A percentile compares a stretch with the other conserved stretches of the same genome.
phyloP scores from a whole-genome alignment of 495 filamentous ascomycete genomes.

The Podospora pseudocomata region DNA sequence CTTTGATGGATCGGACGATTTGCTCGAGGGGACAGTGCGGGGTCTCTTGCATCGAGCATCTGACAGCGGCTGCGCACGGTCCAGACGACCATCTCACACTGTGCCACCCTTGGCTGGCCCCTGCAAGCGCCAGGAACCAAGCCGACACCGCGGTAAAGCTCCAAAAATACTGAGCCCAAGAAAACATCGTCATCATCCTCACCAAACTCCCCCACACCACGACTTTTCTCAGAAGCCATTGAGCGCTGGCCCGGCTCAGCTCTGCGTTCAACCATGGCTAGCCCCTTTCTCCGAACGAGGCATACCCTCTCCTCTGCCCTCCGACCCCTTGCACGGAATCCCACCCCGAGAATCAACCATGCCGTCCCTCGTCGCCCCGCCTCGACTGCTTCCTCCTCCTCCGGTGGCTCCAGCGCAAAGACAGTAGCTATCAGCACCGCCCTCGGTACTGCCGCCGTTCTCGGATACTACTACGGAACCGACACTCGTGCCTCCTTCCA shows the following conservation, averaged over 20 bases:
- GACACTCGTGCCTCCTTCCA: constrained; percentile 88
- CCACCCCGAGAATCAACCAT: constrained; percentile 13
- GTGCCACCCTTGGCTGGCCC: neutral
- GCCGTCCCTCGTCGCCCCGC: constrained; percentile 30
- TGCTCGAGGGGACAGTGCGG: neutral
- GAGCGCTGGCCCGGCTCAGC: constrained; percentile 39
- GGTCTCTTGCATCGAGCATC: neutral
- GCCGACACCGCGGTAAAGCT: neutral
- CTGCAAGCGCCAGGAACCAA: constrained; percentile 3
- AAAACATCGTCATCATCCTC: constrained; percentile 11
- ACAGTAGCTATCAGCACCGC: constrained; percentile 55
- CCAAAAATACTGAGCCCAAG: constrained; percentile 1
- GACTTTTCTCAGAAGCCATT: constrained; percentile 28
- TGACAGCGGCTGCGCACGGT: neutral
- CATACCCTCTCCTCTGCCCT: constrained; percentile 31
- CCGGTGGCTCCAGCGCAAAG: constrained; percentile 24
- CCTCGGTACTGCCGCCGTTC: constrained; percentile 35
- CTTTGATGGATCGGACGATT: neutral
- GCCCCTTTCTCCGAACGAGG: constrained; percentile 32
- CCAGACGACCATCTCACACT: neutral
- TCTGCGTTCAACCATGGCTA: constrained; percentile 35
- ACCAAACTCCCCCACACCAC: constrained; percentile 8
- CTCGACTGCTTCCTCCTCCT: constrained; percentile 34
- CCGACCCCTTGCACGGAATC: constrained; percentile 24
- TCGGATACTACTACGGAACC: constrained; percentile 72